phyloP scores from a whole-genome alignment of 2,329 filamentous ascomycete species.

The Ascochyta rabiei region DNA sequence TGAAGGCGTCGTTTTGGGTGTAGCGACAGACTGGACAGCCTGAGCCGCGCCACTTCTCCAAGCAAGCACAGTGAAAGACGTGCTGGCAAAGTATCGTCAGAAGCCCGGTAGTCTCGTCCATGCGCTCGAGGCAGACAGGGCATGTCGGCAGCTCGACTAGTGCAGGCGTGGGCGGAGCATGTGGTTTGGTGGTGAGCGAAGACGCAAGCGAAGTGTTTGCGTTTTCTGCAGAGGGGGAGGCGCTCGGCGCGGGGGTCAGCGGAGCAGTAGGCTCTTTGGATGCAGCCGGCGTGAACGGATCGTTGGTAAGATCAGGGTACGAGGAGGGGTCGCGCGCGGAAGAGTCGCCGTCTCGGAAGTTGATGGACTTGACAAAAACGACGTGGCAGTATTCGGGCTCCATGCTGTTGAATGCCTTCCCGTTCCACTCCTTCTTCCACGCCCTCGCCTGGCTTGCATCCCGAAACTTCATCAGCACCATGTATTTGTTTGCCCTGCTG shows the following conservation, averaged over 20 bases:
- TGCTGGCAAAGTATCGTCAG: conserved; percentile 97
- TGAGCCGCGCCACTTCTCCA: conserved; percentile 93
- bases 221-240: conserved; percentile 41
- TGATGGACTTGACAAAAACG: conserved; percentile 91
- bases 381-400: conserved; percentile 96
- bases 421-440: conserved; percentile 89
- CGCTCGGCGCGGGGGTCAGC: conserved; percentile 36
- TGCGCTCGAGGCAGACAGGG: conserved; percentile 93
- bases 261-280: conserved; percentile 44
- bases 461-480: conserved; percentile 94
- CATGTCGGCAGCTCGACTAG: conserved; percentile 93
- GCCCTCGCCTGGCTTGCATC: conserved; percentile 73
- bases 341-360: conserved; percentile 70
- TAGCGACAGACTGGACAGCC: conserved; percentile 96
- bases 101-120: conserved; percentile 96
- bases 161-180: conserved; percentile 78
- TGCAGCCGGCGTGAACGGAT: conserved; percentile 67
- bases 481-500: conserved; percentile 84
- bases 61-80: conserved; percentile 94
- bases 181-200: conserved; percentile 64
- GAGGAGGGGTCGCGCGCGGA: conserved; percentile 52
- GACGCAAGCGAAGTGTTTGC: conserved; percentile 38
- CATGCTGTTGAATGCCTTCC: conserved; percentile 89
- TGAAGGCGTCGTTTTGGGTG: conserved; percentile 66
- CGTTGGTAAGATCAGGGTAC: conserved; percentile 67